These are phyloP conservation scores for Sporothrix brasiliensis DNA, from an alignment of 2,329 filamentous ascomycete genomes.

Conservation along the genomic window DNA sequence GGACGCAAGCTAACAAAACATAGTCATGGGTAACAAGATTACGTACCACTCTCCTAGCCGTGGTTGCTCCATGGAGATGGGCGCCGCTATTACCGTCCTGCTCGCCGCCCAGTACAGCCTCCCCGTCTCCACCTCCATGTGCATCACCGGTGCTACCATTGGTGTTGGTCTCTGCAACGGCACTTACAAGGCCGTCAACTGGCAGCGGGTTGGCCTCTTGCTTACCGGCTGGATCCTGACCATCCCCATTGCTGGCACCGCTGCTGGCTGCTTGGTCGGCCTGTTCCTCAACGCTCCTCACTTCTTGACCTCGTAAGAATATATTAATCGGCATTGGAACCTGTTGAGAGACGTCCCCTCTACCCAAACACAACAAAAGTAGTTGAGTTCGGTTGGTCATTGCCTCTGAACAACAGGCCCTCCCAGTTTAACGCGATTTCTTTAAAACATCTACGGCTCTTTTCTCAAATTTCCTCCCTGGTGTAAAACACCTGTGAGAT, in stretches of 20 bases:
- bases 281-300: constrained; percentile 61
- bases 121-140: constrained; percentile 77
- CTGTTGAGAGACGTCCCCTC: not conserved
- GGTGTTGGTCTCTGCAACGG: constrained; percentile 79
- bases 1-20: too few species aligned
- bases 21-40: constrained; percentile 78
- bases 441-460: not conserved
- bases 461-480: constrained; percentile 7
- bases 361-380: not conserved
- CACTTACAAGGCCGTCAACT: constrained; percentile 72
- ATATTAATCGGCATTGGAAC: not conserved
- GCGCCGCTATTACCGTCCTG: constrained; percentile 74
- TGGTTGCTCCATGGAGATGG: constrained; percentile 75
- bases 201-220: constrained; percentile 69
- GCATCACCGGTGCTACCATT: constrained; percentile 77
- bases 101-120: constrained; percentile 75
- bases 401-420: too few species aligned
- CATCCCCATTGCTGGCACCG: constrained; percentile 63
- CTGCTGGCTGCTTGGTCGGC: constrained; percentile 57
- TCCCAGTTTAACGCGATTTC: not conserved
- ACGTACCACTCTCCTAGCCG: constrained; percentile 66
- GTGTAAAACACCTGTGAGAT: not conserved
- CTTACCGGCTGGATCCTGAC: constrained; percentile 68
- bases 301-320: constrained; percentile 42
- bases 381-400: too few species aligned